Evolutionary conservation across 352 stramenopile genomes (phyloP).

Genomic region (Elongisporangium undulatum): DNA sequence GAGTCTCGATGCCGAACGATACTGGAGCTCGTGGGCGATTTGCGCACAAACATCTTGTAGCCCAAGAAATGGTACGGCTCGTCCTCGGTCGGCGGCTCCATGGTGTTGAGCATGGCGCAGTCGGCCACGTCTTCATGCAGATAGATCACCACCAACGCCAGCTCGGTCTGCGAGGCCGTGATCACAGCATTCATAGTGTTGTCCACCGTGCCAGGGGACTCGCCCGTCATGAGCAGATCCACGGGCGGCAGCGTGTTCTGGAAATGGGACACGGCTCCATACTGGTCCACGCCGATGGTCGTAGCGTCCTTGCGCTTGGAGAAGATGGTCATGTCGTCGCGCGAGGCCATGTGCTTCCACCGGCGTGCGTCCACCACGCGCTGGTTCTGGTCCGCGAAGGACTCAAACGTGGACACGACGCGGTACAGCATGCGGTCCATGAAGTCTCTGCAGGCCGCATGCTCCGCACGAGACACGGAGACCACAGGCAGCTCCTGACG

Average conservation of each 20-base stretch:
- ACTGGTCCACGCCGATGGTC: conserved; percentile 14
- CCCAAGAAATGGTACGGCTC: conserved; percentile 42
- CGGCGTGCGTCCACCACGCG: conserved; percentile 25
- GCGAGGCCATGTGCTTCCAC: conserved; percentile 33
- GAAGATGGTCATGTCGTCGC: conserved; percentile 36
- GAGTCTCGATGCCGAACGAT: conserved; percentile 27
- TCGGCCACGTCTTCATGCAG: conserved; percentile 53
- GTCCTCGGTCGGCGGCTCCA: conserved; percentile 37
- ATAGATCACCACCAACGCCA: conserved; percentile 45
- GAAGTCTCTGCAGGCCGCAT: conserved; percentile 21
- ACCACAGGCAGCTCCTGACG: conserved; percentile 28
- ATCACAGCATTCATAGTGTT: conserved; percentile 47
- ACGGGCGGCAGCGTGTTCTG: conserved; percentile 15
- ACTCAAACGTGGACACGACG: conserved; percentile 38
- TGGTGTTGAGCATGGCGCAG: conserved; percentile 42
- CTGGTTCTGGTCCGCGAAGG: conserved; percentile 19
- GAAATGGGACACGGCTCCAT: conserved; percentile 8
- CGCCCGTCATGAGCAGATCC: conserved; percentile 39
- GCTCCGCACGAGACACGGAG: conserved; percentile 22
- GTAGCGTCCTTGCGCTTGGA: conserved; percentile 30
- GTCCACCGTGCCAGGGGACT: conserved; percentile 34
- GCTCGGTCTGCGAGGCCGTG: conserved; percentile 36
- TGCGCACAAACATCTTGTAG: conserved; percentile 59
- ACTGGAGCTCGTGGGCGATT: conserved; percentile 20
- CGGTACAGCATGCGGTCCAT: conserved; percentile 28